Percentiles rank a stretch among this genome's conserved stretches.
Evolutionary conservation across 1,284 basidiomycete genomes (phyloP).

Genomic region (Puccinia polysora): DNA sequence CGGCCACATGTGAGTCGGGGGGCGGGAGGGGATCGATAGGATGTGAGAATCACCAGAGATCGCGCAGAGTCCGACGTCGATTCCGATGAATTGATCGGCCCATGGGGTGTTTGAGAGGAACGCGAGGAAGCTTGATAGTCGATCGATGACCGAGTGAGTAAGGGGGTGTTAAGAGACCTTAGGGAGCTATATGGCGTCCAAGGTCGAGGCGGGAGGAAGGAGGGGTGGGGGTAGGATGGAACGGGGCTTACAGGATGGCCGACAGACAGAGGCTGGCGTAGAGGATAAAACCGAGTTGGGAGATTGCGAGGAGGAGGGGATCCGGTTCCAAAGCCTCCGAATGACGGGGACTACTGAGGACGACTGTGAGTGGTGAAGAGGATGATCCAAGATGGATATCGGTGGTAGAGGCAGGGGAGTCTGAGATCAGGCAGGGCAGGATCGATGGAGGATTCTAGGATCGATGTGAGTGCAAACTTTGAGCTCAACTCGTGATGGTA

Average conservation of each 20-base stretch:
- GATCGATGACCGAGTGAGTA: no score
- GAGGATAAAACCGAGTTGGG: constrained; percentile 49
- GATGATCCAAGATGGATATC: constrained; percentile 49
- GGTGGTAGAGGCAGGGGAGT: constrained; percentile 60
- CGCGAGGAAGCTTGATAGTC: constrained; percentile 60
- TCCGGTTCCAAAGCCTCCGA: constrained; percentile 46
- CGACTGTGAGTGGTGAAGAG: background rate
- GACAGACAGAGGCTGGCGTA: constrained; percentile 46
- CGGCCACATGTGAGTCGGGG: constrained; percentile 1
- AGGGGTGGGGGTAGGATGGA: background rate
- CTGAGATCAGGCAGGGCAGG: no score
- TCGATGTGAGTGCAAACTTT: constrained; percentile 58
- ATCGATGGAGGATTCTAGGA: constrained; percentile 61
- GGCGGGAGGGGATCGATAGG: background rate
- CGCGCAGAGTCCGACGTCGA: constrained; percentile 84
- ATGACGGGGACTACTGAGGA: constrained; percentile 32
- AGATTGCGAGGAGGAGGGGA: constrained; percentile 48
- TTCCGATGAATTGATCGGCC: constrained; percentile 68
- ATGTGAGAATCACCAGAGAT: constrained; percentile 63
- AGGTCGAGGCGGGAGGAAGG: background rate
- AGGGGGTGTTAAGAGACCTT: no score
- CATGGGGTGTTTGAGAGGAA: constrained; percentile 60
- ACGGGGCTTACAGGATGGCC: constrained; percentile 37
- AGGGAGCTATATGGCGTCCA: no score
- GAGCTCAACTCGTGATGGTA: constrained; percentile 47